Conservation (phyloP, 768 basidiomycete species). For the Termitomyces sp. region DNA sequence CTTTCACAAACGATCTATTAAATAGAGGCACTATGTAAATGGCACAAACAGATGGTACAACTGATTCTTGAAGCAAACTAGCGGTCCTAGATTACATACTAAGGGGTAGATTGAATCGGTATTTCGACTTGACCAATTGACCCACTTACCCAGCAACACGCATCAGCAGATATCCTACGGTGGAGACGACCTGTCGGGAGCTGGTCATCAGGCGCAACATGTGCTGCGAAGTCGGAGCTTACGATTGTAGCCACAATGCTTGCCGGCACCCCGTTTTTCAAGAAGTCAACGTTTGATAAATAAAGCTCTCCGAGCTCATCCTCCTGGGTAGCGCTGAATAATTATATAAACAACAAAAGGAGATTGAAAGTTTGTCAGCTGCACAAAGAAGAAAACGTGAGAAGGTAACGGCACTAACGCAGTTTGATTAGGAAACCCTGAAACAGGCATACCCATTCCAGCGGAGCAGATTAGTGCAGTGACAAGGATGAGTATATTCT, state of each 20-base stretch:
- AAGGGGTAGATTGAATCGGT: background rate
- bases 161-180: conserved; percentile 80
- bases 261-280: conserved; percentile 94
- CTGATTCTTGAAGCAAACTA: background rate
- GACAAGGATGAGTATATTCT: conserved; percentile 86
- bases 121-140: background rate
- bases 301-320: conserved; percentile 92
- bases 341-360: background rate
- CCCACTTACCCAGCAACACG: conserved; percentile 57
- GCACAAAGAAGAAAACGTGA: background rate
- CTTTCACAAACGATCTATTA: background rate
- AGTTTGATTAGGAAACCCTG: conserved; percentile 98
- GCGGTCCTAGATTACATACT: conserved; percentile 3
- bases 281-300: conserved; percentile 79
- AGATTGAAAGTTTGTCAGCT: conserved; percentile 12
- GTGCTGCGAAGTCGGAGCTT: conserved; percentile 19
- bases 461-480: conserved; percentile 90
- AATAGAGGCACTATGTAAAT: background rate
- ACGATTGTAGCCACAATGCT: conserved; percentile 85
- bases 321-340: conserved; percentile 78
- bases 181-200: conserved; percentile 65
- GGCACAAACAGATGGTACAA: background rate
- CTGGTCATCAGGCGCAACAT: conserved; percentile 5
- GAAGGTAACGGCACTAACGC: conserved; percentile 53
- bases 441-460: conserved; percentile 98